phyloP scores from a whole-genome alignment of 1,284 basidiomycete species.

The Ganoderma multipileum region DNA sequence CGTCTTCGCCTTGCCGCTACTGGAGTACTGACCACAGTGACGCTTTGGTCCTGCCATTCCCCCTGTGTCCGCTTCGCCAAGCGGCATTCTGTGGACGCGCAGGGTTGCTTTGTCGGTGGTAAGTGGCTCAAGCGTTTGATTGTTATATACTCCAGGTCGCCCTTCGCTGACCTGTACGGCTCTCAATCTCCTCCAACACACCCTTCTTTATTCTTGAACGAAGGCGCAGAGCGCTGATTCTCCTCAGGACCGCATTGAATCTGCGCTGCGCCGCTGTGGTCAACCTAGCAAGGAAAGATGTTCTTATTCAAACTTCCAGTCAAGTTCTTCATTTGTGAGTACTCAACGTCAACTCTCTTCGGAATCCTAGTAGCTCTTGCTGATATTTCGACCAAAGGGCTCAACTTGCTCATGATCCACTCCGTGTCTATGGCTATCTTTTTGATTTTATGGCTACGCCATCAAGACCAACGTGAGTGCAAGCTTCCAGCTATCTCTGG shows the following conservation, averaged over 20 bases:
- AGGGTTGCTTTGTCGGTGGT: neutral
- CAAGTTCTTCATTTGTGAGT: constrained; percentile 4
- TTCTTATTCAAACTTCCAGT: neutral
- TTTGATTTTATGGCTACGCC: neutral
- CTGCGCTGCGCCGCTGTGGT: neutral
- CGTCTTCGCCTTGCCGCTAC: neutral
- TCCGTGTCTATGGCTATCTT: neutral
- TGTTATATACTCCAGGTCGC: neutral
- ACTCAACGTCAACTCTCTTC: neutral
- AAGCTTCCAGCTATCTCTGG: neutral
- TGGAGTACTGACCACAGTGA: neutral
- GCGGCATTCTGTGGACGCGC: neutral
- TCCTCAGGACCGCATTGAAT: neutral
- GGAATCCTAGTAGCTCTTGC: neutral
- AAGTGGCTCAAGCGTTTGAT: neutral
- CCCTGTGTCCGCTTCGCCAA: neutral
- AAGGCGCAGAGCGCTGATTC: constrained; percentile 4
- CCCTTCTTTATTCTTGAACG: neutral
- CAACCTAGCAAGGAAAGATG: neutral
- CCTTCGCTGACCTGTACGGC: neutral
- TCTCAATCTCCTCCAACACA: neutral
- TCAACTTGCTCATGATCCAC: neutral
- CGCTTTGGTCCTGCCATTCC: neutral
- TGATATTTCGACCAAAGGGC: neutral
- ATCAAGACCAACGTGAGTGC: neutral